Evolutionary conservation across 106 monocot species (phyloP), one percentile per base, ranked within the genome.

Genomic region (Iris macrosiphon): DNA sequence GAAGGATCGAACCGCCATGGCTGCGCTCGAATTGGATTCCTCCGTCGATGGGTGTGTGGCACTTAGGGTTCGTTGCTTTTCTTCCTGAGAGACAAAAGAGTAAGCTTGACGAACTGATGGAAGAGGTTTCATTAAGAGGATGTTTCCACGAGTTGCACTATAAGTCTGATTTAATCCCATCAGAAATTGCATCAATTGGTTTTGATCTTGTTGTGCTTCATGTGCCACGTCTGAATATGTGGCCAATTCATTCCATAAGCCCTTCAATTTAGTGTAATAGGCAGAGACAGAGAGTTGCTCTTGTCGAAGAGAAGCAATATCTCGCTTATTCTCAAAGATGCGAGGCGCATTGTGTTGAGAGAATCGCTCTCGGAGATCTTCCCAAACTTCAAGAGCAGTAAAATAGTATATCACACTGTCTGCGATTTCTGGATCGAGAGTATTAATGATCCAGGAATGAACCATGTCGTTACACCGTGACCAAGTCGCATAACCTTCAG

Each of bases 271-370:
- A 8, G 49, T 49, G 17, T 15, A 49, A 49, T 4, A 49, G 15
- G 49, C 25, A 17, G 15, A 6, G 2, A 49, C 49, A 49, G 49
- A 49, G 4, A 15, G 9, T 26, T 49, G 4, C 24, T 4, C 49
- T 24, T 49, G 49, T 42, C 11, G 14, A 42, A 12, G 41, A 42
- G 20, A 8, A 49, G 24, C 6, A 15, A 6, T 15, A 2, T 49
- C 15, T 49, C 49, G 6, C 49, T 49, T 20, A 22, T 22, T 21
- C 13, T 49, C 4, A 49, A 49, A 49, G 34, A 62, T 62, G 6
- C 49, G 14, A 19, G 34, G 62, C 5, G 14, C 35, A 37, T 62
- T 62, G 2, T 14, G 8, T 24, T 41, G 58, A 24, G 23, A 27
- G n/a, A 58, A 58, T 41, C 26, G 1, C 4, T 58, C 58, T 40